These are phyloP conservation scores for Dactylellina leptospora DNA, from an alignment of 2,329 filamentous ascomycete genomes.

Conservation along the genomic window DNA sequence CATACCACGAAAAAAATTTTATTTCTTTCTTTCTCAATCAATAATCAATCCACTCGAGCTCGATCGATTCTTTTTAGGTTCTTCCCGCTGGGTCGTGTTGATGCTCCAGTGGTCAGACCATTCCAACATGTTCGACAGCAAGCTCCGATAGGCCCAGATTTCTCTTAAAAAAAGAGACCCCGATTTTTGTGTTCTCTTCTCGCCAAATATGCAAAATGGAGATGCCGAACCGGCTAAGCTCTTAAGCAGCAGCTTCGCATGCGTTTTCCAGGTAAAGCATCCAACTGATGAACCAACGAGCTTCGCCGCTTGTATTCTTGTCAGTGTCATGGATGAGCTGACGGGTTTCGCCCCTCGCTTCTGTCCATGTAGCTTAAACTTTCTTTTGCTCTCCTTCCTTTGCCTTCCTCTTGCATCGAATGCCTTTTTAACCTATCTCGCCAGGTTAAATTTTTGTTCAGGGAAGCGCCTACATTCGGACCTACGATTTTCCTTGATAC, in stretches of 20 bases:
- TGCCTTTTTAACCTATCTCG: conserved; percentile 50
- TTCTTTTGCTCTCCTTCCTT: conserved; percentile 26
- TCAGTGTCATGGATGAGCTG: conserved; percentile 32
- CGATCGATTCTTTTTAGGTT: conserved; percentile 17
- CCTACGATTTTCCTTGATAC: conserved; percentile 51
- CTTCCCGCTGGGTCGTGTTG: conserved; percentile 34
- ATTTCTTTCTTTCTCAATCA: no score
- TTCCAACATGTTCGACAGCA: conserved; percentile 37
- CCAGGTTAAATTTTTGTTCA: conserved; percentile 23
- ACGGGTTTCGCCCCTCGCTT: conserved; percentile 38
- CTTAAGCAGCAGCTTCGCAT: conserved; percentile 26
- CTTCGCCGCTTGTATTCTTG: conserved; percentile 12
- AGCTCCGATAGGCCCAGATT: conserved; percentile 49
- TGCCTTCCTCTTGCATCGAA: conserved; percentile 38
- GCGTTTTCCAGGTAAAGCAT: conserved; percentile 35
- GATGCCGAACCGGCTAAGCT: conserved; percentile 51
- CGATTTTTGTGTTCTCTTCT: background rate
- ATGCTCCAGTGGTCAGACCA: conserved; percentile 49
- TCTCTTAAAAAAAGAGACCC: background rate
- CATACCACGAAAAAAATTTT: conserved; percentile 15
- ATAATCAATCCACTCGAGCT: conserved; percentile 33
- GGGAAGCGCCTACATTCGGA: conserved; percentile 18
- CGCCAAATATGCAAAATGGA: conserved; percentile 44
- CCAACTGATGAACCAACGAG: conserved; percentile 7
- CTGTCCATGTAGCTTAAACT: conserved; percentile 28